Conservation (phyloP, 805 yeast species). For the Cyberlindnera euphorbiae region DNA sequence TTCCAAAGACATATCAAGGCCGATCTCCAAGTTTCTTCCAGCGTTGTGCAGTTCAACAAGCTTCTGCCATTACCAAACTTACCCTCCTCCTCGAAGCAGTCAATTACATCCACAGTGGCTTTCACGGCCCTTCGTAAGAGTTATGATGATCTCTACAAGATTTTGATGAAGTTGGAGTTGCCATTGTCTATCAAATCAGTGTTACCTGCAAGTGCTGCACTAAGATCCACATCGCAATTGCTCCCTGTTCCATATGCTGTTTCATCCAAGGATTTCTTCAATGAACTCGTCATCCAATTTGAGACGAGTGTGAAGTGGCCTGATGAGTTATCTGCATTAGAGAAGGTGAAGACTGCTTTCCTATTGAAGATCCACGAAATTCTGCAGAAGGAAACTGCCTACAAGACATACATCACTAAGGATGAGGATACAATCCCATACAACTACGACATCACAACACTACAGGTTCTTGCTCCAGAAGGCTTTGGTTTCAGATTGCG, state of each 20-base stretch:
- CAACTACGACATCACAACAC: conserved; percentile 49
- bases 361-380: conserved; percentile 61
- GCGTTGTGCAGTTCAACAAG: conserved; percentile 42
- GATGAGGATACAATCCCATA: conserved; percentile 64
- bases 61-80: conserved; percentile 56
- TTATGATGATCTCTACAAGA: conserved; percentile 54
- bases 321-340: conserved; percentile 78
- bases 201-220: conserved; percentile 66
- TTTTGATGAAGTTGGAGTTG: conserved; percentile 42
- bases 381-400: conserved; percentile 42
- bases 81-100: conserved; percentile 52
- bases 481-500: conserved; percentile 84
- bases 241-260: conserved; percentile 81
- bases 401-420: conserved; percentile 54
- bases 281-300: conserved; percentile 77
- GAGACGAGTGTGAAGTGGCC: conserved; percentile 96
- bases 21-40: conserved; percentile 27
- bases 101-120: conserved; percentile 38
- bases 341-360: conserved; percentile 88
- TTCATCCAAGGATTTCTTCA: conserved; percentile 72
- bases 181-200: conserved; percentile 74
- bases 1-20: conserved; percentile 59
- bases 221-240: conserved; percentile 70
- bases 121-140: conserved; percentile 43
- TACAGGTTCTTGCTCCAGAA: conserved; percentile 75